phyloP scores from a whole-genome alignment of 306 rosid species.

The Rubus parviflorus region DNA sequence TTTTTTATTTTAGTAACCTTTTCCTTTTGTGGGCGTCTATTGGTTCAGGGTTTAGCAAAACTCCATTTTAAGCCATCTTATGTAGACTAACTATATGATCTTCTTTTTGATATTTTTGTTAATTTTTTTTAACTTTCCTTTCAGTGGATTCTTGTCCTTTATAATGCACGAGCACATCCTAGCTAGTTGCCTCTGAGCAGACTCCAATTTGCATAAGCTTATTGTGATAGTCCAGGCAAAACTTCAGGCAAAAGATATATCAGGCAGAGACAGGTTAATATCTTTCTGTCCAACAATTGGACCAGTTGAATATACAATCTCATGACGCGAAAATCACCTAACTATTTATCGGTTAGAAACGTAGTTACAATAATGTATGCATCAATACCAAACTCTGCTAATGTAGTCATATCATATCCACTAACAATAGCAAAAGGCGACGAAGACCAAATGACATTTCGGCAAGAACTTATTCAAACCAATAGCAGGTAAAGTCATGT shows the following conservation, averaged over 20 bases:
- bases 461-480: conserved; percentile 21
- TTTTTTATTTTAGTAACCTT: too few relatives aligned
- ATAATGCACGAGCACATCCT: too few relatives aligned
- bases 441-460: conserved; percentile 13
- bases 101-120: too few relatives aligned
- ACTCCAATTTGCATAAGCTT: too few relatives aligned
- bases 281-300: not conserved
- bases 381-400: not conserved
- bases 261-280: not conserved
- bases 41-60: too few relatives aligned
- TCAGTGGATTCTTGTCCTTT: too few relatives aligned
- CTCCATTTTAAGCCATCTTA: too few relatives aligned
- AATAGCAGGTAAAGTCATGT: conserved; percentile 3
- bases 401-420: not conserved
- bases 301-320: not conserved
- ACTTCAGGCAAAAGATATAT: not conserved
- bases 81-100: too few relatives aligned
- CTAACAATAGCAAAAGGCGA: not conserved
- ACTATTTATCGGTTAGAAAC: not conserved
- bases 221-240: not conserved
- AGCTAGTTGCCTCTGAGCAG: too few relatives aligned
- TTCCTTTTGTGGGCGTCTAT: too few relatives aligned
- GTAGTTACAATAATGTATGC: not conserved
- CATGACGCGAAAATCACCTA: not conserved
- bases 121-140: too few relatives aligned